A percentile compares a stretch with the other conserved stretches of the same genome.
These are phyloP conservation scores for Colletotrichum incanum DNA, from an alignment of 2,329 filamentous ascomycete genomes.

Conservation along the genomic window DNA sequence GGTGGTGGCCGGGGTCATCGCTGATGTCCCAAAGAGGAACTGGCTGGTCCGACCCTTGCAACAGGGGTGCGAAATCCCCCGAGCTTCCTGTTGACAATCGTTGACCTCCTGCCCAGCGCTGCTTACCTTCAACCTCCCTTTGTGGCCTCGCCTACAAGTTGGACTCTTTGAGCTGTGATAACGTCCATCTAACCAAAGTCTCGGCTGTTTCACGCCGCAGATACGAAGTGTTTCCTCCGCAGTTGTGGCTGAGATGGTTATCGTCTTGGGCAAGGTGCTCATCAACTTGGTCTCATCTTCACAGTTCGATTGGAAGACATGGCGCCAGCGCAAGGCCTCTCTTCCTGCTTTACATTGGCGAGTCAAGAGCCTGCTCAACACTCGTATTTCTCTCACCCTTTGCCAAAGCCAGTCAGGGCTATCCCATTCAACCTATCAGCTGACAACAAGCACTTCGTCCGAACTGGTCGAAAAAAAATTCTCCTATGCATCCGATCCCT, in stretches of 20 bases:
- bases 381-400: background rate
- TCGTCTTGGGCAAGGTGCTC: background rate
- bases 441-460: constrained; percentile 13
- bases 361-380: constrained; percentile 21
- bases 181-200: background rate
- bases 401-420: background rate
- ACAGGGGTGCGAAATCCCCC: constrained; percentile 22
- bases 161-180: background rate
- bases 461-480: constrained; percentile 14
- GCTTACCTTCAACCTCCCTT: background rate
- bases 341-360: background rate
- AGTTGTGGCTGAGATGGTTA: constrained; percentile 6
- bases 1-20: constrained; percentile 27
- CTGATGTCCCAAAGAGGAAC: constrained; percentile 9
- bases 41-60: constrained; percentile 9
- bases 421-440: constrained; percentile 24
- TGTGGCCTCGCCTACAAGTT: background rate
- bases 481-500: constrained; percentile 12
- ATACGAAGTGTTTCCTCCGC: constrained; percentile 9
- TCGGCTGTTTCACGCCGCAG: constrained; percentile 12
- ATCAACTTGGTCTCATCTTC: background rate
- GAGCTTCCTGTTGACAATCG: constrained; percentile 13
- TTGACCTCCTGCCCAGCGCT: background rate
- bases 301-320: background rate
- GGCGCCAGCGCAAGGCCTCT: background rate